Conservation (phyloP, 1,139 yeast genomes). For the Candida albicans region DNA sequence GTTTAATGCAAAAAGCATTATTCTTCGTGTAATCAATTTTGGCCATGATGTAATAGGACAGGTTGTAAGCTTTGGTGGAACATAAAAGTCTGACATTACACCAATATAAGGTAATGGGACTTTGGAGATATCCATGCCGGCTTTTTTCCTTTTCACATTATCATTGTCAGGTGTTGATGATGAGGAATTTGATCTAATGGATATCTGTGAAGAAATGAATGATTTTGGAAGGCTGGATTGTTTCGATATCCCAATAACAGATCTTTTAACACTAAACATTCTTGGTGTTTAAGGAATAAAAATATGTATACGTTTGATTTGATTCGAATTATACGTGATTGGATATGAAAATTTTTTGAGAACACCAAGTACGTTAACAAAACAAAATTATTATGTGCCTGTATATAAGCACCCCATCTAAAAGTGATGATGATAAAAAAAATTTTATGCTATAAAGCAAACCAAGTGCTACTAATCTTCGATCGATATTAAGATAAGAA, state of each 20-base stretch:
- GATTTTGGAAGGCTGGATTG: background rate
- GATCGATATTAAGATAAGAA: no score
- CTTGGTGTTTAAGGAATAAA: background rate
- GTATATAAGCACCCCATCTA: no score
- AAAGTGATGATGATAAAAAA: no score
- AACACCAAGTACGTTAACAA: no score
- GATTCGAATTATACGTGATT: background rate
- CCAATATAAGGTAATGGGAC: conserved; percentile 43
- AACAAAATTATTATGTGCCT: no score
- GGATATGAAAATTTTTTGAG: background rate
- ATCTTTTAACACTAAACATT: background rate
- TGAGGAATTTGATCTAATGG: background rate
- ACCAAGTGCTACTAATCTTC: no score
- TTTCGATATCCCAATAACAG: background rate
- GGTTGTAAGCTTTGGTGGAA: conserved; percentile 37
- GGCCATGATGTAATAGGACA: conserved; percentile 43
- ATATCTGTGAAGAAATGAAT: background rate
- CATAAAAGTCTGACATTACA: conserved; percentile 45
- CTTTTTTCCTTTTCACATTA: conserved; percentile 19
- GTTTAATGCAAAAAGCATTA: conserved; percentile 44
- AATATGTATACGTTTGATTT: background rate
- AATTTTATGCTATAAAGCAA: no score
- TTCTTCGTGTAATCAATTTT: conserved; percentile 35
- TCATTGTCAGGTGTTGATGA: background rate
- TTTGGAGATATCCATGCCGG: conserved; percentile 33